A percentile compares a stretch with the other conserved stretches of the same genome.
Evolutionary conservation across 169 alveolate species (phyloP).

Genomic region (Ichthyophthirius multifiliis): DNA sequence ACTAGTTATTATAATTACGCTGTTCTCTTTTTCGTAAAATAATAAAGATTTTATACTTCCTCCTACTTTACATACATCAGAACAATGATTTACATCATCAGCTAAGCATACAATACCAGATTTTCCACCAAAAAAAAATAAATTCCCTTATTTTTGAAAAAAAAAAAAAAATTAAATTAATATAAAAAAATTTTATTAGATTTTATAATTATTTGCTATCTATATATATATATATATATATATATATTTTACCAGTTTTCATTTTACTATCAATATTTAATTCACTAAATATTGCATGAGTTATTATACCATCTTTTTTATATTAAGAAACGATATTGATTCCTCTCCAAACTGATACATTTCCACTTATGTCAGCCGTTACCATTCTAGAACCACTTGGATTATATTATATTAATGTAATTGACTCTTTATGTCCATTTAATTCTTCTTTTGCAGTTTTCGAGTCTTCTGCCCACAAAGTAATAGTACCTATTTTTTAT

Average conservation of each 20-base stretch:
- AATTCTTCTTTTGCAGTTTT: slow-evolving; percentile 76
- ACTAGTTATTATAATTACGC: slow-evolving; percentile 80
- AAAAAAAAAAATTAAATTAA: background rate
- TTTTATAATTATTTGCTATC: no score
- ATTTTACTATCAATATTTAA: slow-evolving; percentile 53
- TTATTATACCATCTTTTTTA: slow-evolving; percentile 57
- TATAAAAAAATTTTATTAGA: background rate
- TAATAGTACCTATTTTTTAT: slow-evolving; percentile 50
- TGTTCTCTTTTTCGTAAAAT: slow-evolving; percentile 79
- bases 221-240: no score
- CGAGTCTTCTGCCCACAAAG: slow-evolving; percentile 81
- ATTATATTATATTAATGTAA: slow-evolving; percentile 63
- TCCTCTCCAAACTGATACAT: slow-evolving; percentile 85
- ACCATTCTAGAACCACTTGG: slow-evolving; percentile 81
- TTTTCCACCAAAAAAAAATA: slow-evolving; percentile 85
- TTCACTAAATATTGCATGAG: slow-evolving; percentile 65
- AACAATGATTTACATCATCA: slow-evolving; percentile 79
- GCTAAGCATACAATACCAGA: slow-evolving; percentile 84
- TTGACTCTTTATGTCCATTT: slow-evolving; percentile 72
- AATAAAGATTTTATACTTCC: slow-evolving; percentile 80
- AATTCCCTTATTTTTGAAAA: slow-evolving; percentile 31
- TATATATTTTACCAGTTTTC: slow-evolving; percentile 27
- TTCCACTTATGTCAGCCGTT: slow-evolving; percentile 81
- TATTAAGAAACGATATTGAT: slow-evolving; percentile 67
- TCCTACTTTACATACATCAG: slow-evolving; percentile 84